Base-by-base conservation (phyloP, 192 early-diverging fungal species). In the Coemansia aciculifera region DNA sequence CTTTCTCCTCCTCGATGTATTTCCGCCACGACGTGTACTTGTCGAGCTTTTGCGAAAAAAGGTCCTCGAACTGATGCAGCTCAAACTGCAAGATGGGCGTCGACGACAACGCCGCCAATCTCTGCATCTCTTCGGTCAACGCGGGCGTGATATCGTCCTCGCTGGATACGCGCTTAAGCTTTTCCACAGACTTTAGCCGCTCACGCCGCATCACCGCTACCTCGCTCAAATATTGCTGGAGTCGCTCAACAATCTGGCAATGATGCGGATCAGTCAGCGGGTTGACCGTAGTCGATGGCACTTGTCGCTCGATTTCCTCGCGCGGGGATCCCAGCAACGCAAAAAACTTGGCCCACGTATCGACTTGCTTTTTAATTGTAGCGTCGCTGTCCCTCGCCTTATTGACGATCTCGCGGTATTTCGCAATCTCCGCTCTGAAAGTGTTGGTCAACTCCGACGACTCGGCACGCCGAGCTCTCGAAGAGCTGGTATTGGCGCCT, bases 71-170 rank as follows among this genome's bases (percentile, higher is more conserved):
- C 66, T 91, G 89, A 24, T 88, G 88, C 8, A 90, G 80, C 62
- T 92, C 90, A 65, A 90, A 89, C 74, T 91, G 87, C 59, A 88
- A 64, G 2, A 87, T 86, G 0, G 89, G 86, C 21, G 76, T 75
- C 1, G 86, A 86, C 19, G 76, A 67, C 61, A 84, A 82, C 0
- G 89, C 79, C 0, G 88, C 88, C 27, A 92, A 64, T 59, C 87
- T 68, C 54, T 89, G 88, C 32, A 90, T 88, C 64, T 89, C 86
- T 27, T 88, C 85, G 29, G 87, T 85, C 0, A 91, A 72, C 9
- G 84, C 78, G 9, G 89, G 89, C 27, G 89, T 88, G 59, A 96
- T 91, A 63, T 96, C 92, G 70, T 96, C 95, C 32, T 86, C 85
- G 39, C 86, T 79, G 1, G 91, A 85, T 9, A 87, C 63, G 38